Evolutionary conservation across 2,329 filamentous ascomycete genomes (phyloP).

Genomic region (Pseudocercospora eumusae): DNA sequence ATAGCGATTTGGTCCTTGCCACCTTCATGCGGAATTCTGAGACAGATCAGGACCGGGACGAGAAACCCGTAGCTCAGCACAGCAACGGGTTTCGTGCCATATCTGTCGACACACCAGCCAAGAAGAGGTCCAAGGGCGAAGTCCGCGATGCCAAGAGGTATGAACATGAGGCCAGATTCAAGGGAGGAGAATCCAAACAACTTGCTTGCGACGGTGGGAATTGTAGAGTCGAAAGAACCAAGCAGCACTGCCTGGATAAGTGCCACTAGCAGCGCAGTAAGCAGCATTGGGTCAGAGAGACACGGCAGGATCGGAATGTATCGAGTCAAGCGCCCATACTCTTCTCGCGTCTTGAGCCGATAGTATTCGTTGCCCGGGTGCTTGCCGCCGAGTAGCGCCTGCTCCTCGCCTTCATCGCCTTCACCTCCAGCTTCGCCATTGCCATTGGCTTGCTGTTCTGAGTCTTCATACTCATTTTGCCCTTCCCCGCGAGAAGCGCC

Average conservation of each 20-base stretch:
- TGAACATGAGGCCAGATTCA: conserved; percentile 49
- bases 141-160: conserved; percentile 49
- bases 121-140: conserved; percentile 51
- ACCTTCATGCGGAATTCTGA: conserved; percentile 48
- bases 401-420: conserved; percentile 38
- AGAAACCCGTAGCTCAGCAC: conserved; percentile 48
- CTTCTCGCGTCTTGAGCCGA: conserved; percentile 43
- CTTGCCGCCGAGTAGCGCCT: conserved; percentile 42
- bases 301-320: conserved; percentile 53
- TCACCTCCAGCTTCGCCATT: background rate
- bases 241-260: conserved; percentile 49
- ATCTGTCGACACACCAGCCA: conserved; percentile 52
- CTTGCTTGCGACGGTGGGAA: conserved; percentile 48
- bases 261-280: conserved; percentile 45
- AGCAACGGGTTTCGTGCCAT: conserved; percentile 48
- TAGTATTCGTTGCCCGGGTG: conserved; percentile 44
- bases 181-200: conserved; percentile 50
- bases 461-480: conserved; percentile 13
- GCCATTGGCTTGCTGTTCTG: conserved; percentile 12
- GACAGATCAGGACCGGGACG: conserved; percentile 46
- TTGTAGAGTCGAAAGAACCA: conserved; percentile 51
- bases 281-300: conserved; percentile 44
- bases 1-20: conserved; percentile 47
- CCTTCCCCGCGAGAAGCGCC: conserved; percentile 24
- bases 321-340: conserved; percentile 45